Conservation (phyloP, 208 protist genomes). For the Endotrypanum monterogeii region DNA sequence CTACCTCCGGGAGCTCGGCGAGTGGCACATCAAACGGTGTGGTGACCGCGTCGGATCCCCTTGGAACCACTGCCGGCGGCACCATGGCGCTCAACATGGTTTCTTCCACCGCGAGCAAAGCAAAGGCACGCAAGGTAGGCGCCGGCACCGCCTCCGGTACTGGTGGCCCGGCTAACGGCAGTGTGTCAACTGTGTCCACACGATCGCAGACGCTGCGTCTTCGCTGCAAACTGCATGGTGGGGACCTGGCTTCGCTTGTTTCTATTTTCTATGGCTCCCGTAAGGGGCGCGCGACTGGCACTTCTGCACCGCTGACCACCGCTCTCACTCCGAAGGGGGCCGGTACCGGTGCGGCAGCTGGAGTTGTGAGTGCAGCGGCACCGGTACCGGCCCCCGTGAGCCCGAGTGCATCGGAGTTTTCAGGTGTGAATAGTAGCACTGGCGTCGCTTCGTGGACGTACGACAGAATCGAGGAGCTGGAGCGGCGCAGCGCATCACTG, state of each 20-base stretch:
- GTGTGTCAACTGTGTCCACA: conserved; percentile 8
- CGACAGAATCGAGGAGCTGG: conserved; percentile 54
- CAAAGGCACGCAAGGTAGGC: conserved; percentile 14
- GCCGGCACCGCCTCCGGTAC: not conserved
- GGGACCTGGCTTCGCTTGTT: conserved; percentile 51
- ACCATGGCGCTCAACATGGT: conserved; percentile 3
- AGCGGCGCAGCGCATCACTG: conserved; percentile 40
- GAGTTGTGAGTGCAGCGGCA: not conserved
- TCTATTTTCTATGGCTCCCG: conserved; percentile 63
- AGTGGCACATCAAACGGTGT: not conserved
- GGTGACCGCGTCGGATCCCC: not conserved
- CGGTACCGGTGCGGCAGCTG: not conserved
- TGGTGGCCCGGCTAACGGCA: not conserved
- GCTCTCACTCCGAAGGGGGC: not conserved
- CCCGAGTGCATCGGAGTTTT: not conserved
- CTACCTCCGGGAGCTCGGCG: not conserved
- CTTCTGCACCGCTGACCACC: not conserved
- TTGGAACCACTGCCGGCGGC: not conserved
- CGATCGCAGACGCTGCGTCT: conserved; percentile 58
- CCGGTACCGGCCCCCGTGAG: not conserved
- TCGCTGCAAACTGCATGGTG: conserved; percentile 61
- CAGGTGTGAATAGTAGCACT: not conserved
- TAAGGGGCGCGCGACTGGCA: conserved; percentile 30
- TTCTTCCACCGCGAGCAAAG: not conserved
- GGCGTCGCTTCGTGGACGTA: conserved; percentile 38